A percentile compares a stretch with the other conserved stretches of the same genome.
Evolutionary conservation across 192 early-diverging fungal species (phyloP).

Genomic region (Coemansia sp.): DNA sequence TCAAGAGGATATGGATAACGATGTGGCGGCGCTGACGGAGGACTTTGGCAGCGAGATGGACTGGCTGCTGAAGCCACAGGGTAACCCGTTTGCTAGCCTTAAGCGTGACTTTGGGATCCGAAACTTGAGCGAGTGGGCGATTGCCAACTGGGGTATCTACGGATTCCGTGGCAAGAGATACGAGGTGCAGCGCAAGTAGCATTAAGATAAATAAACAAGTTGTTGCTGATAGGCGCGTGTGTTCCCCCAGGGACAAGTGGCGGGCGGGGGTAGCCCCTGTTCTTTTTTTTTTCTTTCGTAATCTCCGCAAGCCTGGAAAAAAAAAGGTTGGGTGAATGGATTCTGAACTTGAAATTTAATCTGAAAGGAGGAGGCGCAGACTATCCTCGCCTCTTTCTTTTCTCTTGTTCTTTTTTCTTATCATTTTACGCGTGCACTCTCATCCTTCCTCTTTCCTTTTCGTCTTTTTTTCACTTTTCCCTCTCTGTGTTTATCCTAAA

Average conservation of each 20-base stretch:
- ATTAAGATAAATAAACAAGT: background rate
- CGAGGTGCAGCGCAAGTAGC: conserved; percentile 61
- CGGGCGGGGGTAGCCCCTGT: background rate
- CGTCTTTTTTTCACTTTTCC: background rate
- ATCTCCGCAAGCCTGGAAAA: background rate
- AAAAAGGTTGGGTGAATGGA: background rate
- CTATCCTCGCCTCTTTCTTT: background rate
- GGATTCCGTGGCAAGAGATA: conserved; percentile 78
- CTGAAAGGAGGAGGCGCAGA: no score
- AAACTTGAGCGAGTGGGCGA: conserved; percentile 69
- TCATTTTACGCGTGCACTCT: background rate
- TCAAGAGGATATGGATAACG: conserved; percentile 61
- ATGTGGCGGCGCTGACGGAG: conserved; percentile 60
- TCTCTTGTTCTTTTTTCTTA: conserved; percentile 1
- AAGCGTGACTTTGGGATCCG: conserved; percentile 72
- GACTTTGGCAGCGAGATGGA: conserved; percentile 63
- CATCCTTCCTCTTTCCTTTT: conserved; percentile 1
- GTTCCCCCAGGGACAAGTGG: background rate
- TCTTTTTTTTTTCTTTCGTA: background rate
- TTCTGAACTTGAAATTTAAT: background rate
- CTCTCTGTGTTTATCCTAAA: background rate
- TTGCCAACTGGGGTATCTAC: conserved; percentile 80
- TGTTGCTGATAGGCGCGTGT: background rate
- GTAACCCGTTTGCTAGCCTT: conserved; percentile 67
- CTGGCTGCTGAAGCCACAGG: conserved; percentile 68